Percentiles rank a stretch among this genome's conserved stretches.
phyloP scores from a whole-genome alignment of 768 basidiomycete species.

The Lentinula sp. region DNA sequence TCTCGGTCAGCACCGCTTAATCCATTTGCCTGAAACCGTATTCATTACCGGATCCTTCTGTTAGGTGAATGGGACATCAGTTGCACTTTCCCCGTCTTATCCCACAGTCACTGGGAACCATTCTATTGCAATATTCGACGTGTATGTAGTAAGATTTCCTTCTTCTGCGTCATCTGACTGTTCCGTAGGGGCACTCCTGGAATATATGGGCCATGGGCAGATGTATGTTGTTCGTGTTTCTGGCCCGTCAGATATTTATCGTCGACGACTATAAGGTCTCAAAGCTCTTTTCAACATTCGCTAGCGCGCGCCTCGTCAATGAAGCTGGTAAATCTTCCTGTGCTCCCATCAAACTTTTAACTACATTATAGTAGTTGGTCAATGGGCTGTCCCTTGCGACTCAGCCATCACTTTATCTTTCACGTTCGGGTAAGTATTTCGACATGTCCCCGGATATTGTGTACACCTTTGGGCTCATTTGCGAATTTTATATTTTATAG shows the following conservation, averaged over 20 bases:
- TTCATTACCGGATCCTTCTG: not conserved
- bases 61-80: slow-evolving; percentile 50
- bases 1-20: slow-evolving; percentile 31
- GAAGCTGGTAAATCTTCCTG: slow-evolving; percentile 26
- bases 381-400: slow-evolving; percentile 74
- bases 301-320: slow-evolving; percentile 64
- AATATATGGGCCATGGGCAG: slow-evolving; percentile 72
- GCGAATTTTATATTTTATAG: slow-evolving; percentile 20
- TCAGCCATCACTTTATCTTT: slow-evolving; percentile 54
- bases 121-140: slow-evolving; percentile 67
- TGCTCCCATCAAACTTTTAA: not conserved
- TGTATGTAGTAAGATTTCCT: slow-evolving; percentile 38
- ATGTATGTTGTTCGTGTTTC: slow-evolving; percentile 36
- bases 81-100: slow-evolving; percentile 61
- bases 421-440: slow-evolving; percentile 53
- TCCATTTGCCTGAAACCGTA: not conserved
- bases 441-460: not conserved
- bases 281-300: slow-evolving; percentile 54
- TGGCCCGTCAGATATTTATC: not conserved
- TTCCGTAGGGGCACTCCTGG: slow-evolving; percentile 56
- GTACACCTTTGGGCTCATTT: not conserved
- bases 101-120: slow-evolving; percentile 43
- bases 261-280: slow-evolving; percentile 42
- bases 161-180: not conserved
- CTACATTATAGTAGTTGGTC: slow-evolving; percentile 37